Conservation (phyloP, 768 basidiomycete genomes). For the Mrakia blollopis region DNA sequence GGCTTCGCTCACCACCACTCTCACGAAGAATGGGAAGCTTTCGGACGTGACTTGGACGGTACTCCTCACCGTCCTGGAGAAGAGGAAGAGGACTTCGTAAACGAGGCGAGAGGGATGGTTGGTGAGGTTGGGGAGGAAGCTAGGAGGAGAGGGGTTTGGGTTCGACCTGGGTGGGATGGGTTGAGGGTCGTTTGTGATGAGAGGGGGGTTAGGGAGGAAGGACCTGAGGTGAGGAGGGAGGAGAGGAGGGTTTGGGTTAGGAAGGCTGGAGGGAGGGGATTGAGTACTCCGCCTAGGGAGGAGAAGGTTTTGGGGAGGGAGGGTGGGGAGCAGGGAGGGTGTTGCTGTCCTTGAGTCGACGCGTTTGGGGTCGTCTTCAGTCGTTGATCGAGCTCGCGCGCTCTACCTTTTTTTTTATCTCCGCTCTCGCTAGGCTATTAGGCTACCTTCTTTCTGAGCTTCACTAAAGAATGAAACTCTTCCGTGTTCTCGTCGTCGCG, state of each 20-base stretch:
- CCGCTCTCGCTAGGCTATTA: too few species aligned
- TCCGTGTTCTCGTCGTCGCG: too few species aligned
- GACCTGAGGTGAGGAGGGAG: background rate
- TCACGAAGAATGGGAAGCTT: conserved; percentile 69
- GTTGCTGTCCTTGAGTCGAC: background rate
- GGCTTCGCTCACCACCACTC: conserved; percentile 73
- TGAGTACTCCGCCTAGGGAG: background rate
- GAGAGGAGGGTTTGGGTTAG: background rate
- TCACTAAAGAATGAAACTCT: too few species aligned
- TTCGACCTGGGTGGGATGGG: conserved; percentile 30
- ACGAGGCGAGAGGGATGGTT: conserved; percentile 52
- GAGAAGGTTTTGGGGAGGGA: background rate
- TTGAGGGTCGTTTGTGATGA: conserved; percentile 18
- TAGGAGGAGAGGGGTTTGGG: conserved; percentile 10
- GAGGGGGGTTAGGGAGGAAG: background rate
- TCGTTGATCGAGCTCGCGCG: too few species aligned
- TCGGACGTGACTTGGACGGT: conserved; percentile 52
- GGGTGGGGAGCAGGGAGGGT: background rate
- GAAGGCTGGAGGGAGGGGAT: background rate
- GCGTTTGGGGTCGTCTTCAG: too few species aligned
- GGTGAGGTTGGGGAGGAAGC: conserved; percentile 44
- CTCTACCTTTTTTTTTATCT: too few species aligned
- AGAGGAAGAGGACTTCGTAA: conserved; percentile 45
- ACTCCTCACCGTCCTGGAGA: conserved; percentile 41
- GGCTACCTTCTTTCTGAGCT: too few species aligned